A percentile compares a stretch with the other conserved stretches of the same genome.
phyloP scores from a whole-genome alignment of 768 basidiomycete species.

The Suillus subalutaceus region DNA sequence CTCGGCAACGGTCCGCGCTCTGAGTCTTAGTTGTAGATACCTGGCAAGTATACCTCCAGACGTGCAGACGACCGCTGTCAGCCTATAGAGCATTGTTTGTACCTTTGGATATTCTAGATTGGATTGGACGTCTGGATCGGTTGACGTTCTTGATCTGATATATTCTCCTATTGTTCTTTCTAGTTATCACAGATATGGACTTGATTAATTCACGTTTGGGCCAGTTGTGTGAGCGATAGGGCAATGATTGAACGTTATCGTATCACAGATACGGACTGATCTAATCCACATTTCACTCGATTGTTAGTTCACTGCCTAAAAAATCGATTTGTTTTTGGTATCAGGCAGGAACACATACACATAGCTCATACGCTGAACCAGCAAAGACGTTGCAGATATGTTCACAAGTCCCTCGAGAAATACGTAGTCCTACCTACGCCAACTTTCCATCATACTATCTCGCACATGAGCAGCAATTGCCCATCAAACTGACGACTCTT shows the following conservation, averaged over 20 bases:
- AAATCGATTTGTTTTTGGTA: neutral
- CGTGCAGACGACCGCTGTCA: neutral
- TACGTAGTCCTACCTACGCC: slow-evolving; percentile 43
- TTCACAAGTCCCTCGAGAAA: slow-evolving; percentile 79
- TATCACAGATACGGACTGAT: slow-evolving; percentile 13
- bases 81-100: neutral
- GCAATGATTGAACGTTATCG: neutral
- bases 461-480: slow-evolving; percentile 61
- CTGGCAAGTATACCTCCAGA: neutral
- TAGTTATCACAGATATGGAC: slow-evolving; percentile 3
- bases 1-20: slow-evolving; percentile 50
- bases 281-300: slow-evolving; percentile 11
- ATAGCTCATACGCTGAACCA: slow-evolving; percentile 92
- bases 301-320: neutral
- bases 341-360: slow-evolving; percentile 92
- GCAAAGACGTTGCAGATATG: slow-evolving; percentile 25
- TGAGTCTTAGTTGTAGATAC: slow-evolving; percentile 16
- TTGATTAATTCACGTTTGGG: neutral
- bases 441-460: neutral
- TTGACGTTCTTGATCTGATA: neutral
- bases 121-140: neutral
- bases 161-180: neutral
- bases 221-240: neutral
- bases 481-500: slow-evolving; percentile 80
- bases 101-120: neutral